phyloP scores from a whole-genome alignment of 768 basidiomycete species.

The Gloeostereum incarnatum region DNA sequence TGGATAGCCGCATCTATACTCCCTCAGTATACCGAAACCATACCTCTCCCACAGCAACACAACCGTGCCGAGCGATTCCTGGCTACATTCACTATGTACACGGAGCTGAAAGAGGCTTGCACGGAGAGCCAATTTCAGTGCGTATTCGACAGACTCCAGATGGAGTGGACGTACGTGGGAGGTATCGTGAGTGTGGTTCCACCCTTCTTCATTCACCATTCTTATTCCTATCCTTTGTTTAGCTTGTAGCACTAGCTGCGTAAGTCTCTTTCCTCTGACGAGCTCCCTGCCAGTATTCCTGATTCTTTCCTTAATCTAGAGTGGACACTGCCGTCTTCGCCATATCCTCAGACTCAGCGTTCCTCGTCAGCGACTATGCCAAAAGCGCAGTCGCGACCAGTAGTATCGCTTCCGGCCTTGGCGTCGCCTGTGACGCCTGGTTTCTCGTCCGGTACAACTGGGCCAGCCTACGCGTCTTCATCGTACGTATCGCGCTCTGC shows the following conservation, averaged over 20 bases:
- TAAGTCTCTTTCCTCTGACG: constrained; percentile 15
- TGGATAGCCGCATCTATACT: constrained; percentile 29
- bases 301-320: constrained; percentile 10
- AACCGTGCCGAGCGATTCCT: constrained; percentile 27
- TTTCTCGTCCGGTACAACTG: constrained; percentile 56
- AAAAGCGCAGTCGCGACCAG: constrained; percentile 45
- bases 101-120: constrained; percentile 38
- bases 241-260: constrained; percentile 58
- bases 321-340: constrained; percentile 56
- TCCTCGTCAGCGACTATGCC: constrained; percentile 37
- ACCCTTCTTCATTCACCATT: background rate
- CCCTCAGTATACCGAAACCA: constrained; percentile 31
- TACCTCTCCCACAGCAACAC: constrained; percentile 16
- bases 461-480: constrained; percentile 39
- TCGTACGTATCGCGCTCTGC: constrained; percentile 26
- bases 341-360: constrained; percentile 42
- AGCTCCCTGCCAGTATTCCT: background rate
- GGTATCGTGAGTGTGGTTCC: constrained; percentile 45
- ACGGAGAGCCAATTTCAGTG: constrained; percentile 41
- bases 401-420: constrained; percentile 53
- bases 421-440: constrained; percentile 56
- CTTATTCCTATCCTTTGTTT: background rate
- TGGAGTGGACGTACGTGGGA: constrained; percentile 62
- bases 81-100: constrained; percentile 46
- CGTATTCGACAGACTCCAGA: constrained; percentile 35